Evolutionary conservation across 768 basidiomycete genomes (phyloP), one percentile per base, ranked within the genome.

Genomic region (Suillus tomentosus): DNA sequence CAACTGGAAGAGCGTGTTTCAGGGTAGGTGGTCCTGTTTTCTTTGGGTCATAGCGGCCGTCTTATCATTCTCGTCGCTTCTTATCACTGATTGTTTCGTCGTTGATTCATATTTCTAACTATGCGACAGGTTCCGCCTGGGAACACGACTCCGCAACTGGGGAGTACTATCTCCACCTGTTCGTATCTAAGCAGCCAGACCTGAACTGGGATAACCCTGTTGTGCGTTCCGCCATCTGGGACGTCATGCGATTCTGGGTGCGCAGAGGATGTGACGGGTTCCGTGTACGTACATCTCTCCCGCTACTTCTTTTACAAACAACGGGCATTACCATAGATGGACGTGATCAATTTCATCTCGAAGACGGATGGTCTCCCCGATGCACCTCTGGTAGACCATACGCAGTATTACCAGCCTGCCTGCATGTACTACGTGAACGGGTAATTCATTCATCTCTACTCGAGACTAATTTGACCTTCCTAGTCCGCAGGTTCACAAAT

Each of bases 161-260:
- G 22, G 88, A 92, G 74, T 92, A 89, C 67, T 90, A 91, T 71
- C 83, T 91, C 62, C 90, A 91, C 73, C 68, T 91, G 2, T 92
- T 85, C 74, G 76, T 84, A 61, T 70, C 79, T 10, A 83, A 90
- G 69, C 90, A 91, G 76, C 91, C 90, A 0, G 91, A 92, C 70
- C 73, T 92, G 17, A 91, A 93, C 71, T 92, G 89, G 89, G 88
- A 90, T 59, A 88, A 90, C 66, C 80, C 82, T 0, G 80, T 81
- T 8, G 84, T 89, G 2, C 79, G 86, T 8, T 77, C 81, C 62
- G 84, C 86, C 9, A 80, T 90, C 1, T 87, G 80, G 75, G 85
- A 87, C 40, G 70, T 87, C 54, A 88, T 92, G 88, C 74, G 76
- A 50, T 92, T 89, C 70, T 92, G 90, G 90, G 79, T 91, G n/a